Base-by-base conservation (phyloP, 2,329 filamentous ascomycete genomes). In the Parafenestella ontariensis region DNA sequence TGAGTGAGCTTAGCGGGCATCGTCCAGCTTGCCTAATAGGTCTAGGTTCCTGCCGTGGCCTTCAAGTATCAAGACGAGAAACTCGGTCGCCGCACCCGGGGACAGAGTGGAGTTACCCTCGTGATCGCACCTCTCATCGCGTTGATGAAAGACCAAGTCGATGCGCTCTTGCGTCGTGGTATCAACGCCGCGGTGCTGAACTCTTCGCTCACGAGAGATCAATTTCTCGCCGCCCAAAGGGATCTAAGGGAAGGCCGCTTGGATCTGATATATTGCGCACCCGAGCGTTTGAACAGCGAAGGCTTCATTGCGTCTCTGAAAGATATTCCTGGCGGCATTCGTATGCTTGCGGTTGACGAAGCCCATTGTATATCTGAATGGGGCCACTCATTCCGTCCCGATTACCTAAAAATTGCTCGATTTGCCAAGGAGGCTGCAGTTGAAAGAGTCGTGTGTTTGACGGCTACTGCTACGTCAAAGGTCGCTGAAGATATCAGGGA, bases 351-450 rank as follows among this genome's bases (percentile, higher is more conserved):
- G 46, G 96, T 99, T 55, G 94, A 98, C 63, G 94, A 99, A 63
- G 93, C 94, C 1, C 93, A 97, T 76, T 97, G 93, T 74, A 96
- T 97, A 64, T 96, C 91, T 15, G 92, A 96, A 85, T 97, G 93
- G 93, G 93, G 93, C 0, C 92, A 99, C 66, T 95, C 98, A 71
- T 99, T 99, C 73, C 87, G 95, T 24, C 93, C 92, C 0, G 93
- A 98, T 71, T 98, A 98, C 79, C 45, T 81, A 96, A 10, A 91
- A 91, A 33, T 93, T 39, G 74, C 79, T 41, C 85, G 83, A 46
- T 93, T 93, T 65, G 87, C 87, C 0, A 83, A 85, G 2, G 90
- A 98, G 5, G 95, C 95, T 0, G 83, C 96, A 28, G 96, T 98
- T 85, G 94, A 94, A 6, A 76, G 83, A 15, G 83, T 87, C 3